These are phyloP conservation scores for Scytalidium sp. DNA, from an alignment of 2,329 filamentous ascomycete genomes.

Conservation along the genomic window DNA sequence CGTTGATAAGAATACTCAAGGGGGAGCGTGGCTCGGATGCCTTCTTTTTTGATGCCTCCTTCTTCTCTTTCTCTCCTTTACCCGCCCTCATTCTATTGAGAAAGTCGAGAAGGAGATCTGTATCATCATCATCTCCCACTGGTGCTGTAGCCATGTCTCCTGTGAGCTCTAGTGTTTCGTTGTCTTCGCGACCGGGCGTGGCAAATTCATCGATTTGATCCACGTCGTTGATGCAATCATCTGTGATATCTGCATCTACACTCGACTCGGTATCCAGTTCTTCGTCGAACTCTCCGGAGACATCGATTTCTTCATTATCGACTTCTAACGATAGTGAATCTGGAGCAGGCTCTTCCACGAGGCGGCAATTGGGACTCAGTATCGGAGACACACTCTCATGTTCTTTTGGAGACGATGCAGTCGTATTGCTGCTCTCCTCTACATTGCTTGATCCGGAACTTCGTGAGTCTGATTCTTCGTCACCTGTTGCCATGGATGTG, in stretches of 20 bases:
- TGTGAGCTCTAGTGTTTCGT: neutral
- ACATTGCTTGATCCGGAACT: too few species aligned
- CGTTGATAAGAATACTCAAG: constrained; percentile 23
- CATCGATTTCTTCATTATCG: neutral
- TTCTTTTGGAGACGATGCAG: too few species aligned
- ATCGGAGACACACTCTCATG: too few species aligned
- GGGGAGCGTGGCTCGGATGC: constrained; percentile 28
- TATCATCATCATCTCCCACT: constrained; percentile 25
- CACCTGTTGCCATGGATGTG: too few species aligned
- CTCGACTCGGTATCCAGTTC: neutral
- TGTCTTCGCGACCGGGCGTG: neutral
- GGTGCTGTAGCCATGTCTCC: neutral
- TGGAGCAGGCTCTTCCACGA: neutral
- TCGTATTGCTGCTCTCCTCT: too few species aligned
- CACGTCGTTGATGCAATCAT: neutral
- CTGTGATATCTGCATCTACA: neutral
- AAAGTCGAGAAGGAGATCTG: constrained; percentile 32
- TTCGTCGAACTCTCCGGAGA: neutral
- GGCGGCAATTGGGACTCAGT: neutral
- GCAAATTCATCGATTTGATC: neutral
- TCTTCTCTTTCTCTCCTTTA: constrained; percentile 29
- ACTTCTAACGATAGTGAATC: neutral
- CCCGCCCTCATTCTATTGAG: constrained; percentile 31
- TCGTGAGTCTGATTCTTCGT: too few species aligned
- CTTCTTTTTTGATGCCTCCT: constrained; percentile 20